Evolutionary conservation across 164 flowering plant species (phyloP).

Genomic region (Akebia trifoliata): DNA sequence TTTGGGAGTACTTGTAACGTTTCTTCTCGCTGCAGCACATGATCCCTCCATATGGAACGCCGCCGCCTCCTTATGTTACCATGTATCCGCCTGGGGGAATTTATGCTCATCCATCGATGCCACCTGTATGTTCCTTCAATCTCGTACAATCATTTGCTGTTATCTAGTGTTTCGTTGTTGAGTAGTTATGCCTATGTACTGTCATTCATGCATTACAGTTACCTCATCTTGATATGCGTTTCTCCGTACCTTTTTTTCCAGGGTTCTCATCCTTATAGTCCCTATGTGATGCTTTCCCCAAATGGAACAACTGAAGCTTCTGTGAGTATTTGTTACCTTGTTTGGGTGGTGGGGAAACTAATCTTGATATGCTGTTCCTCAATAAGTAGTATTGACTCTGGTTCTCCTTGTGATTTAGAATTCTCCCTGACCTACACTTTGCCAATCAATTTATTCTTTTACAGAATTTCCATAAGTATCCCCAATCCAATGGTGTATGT

Average conservation of each 20-base stretch:
- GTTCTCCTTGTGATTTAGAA: neutral
- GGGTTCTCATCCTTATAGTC: slow-evolving; percentile 35
- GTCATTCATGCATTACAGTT: neutral
- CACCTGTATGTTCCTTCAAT: slow-evolving; percentile 21
- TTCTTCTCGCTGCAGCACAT: slow-evolving; percentile 28
- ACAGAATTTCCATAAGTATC: neutral
- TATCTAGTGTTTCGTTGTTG: neutral
- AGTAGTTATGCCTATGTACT: slow-evolving; percentile 3
- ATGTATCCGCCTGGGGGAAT: slow-evolving; percentile 34
- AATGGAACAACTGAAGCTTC: slow-evolving; percentile 26
- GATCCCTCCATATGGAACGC: slow-evolving; percentile 34
- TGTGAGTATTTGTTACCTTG: slow-evolving; percentile 21
- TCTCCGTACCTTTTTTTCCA: slow-evolving; percentile 14
- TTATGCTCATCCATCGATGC: slow-evolving; percentile 32
- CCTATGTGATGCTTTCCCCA: slow-evolving; percentile 29
- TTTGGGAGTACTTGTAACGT: slow-evolving; percentile 3
- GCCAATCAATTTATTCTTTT: neutral
- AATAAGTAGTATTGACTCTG: neutral
- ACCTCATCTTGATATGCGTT: slow-evolving; percentile 5
- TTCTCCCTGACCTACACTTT: neutral
- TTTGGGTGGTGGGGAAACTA: slow-evolving; percentile 1
- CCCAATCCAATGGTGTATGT: neutral
- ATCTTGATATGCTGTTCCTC: neutral
- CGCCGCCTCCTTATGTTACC: slow-evolving; percentile 29
- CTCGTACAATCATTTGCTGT: neutral